Conservation (phyloP, 2,329 filamentous ascomycete species). For the Ceratocystis lukuohia region DNA sequence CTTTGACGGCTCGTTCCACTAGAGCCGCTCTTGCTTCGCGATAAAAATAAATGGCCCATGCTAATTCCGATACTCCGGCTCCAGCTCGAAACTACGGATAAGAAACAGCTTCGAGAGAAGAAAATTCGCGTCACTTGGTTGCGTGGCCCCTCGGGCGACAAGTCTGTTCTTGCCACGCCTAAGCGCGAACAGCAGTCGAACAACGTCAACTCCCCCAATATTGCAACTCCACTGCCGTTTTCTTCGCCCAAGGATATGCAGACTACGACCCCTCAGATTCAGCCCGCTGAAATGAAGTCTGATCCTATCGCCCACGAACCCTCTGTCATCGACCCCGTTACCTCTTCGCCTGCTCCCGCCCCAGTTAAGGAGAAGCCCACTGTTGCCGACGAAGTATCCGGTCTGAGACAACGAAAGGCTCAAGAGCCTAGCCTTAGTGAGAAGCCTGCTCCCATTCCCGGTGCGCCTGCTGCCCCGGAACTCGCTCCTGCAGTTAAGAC, state of each 20-base stretch:
- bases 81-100: constrained; percentile 69
- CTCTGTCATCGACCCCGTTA: constrained; percentile 38
- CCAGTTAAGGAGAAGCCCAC: constrained; percentile 3
- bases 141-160: constrained; percentile 31
- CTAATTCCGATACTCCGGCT: constrained; percentile 16
- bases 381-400: constrained; percentile 7
- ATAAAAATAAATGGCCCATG: neutral
- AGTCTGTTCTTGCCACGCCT: constrained; percentile 22
- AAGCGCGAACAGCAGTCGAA: constrained; percentile 19
- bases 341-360: constrained; percentile 11
- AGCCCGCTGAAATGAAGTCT: constrained; percentile 16
- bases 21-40: neutral
- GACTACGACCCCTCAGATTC: constrained; percentile 24
- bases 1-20: neutral
- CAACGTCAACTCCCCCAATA: constrained; percentile 23
- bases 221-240: constrained; percentile 33
- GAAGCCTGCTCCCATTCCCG: constrained; percentile 6
- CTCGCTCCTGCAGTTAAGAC: neutral
- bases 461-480: neutral
- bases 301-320: constrained; percentile 8
- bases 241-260: constrained; percentile 32
- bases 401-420: constrained; percentile 16
- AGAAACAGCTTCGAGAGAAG: constrained; percentile 70
- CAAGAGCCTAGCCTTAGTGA: constrained; percentile 5
- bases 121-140: constrained; percentile 92